Evolutionary conservation across 1,284 basidiomycete genomes (phyloP).

Genomic region (Testicularia cyperi): DNA sequence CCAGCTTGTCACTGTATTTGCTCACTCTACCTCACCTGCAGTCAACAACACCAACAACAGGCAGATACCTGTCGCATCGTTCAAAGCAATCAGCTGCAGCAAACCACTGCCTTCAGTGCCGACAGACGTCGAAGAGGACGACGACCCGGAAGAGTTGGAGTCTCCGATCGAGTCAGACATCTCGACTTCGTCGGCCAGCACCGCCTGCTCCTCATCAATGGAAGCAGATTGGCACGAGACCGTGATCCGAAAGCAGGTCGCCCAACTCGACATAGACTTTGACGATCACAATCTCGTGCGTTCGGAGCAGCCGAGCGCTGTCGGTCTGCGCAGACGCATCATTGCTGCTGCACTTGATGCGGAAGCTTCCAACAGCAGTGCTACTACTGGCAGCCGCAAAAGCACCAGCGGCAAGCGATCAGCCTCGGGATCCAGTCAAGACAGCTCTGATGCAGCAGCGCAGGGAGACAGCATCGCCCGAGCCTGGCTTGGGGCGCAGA

Average conservation of each 20-base stretch:
- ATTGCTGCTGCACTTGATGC: conserved; percentile 25
- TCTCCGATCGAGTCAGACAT: conserved; percentile 26
- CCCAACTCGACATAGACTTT: conserved; percentile 19
- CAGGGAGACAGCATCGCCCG: not conserved
- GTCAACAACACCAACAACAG: not conserved
- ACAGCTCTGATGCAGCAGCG: too few relatives aligned
- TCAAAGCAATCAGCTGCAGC: not conserved
- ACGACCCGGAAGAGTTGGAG: not conserved
- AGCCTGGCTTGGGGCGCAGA: conserved; percentile 6
- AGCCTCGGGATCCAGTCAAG: too few relatives aligned
- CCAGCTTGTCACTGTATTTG: not conserved
- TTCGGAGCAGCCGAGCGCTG: conserved; percentile 25
- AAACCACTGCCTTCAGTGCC: not conserved
- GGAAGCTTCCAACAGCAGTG: not conserved
- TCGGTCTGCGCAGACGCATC: conserved; percentile 27
- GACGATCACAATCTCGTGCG: conserved; percentile 13
- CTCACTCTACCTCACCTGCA: not conserved
- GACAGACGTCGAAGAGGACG: not conserved
- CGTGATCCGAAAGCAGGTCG: conserved; percentile 22
- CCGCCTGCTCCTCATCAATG: conserved; percentile 18
- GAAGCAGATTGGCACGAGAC: conserved; percentile 24
- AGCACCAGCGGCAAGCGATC: not conserved
- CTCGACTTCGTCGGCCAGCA: conserved; percentile 18
- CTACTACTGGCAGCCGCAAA: not conserved
- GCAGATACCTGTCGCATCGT: not conserved